phyloP scores from a whole-genome alignment of 176 grass and related monocot species.

The Leersia perrieri region DNA sequence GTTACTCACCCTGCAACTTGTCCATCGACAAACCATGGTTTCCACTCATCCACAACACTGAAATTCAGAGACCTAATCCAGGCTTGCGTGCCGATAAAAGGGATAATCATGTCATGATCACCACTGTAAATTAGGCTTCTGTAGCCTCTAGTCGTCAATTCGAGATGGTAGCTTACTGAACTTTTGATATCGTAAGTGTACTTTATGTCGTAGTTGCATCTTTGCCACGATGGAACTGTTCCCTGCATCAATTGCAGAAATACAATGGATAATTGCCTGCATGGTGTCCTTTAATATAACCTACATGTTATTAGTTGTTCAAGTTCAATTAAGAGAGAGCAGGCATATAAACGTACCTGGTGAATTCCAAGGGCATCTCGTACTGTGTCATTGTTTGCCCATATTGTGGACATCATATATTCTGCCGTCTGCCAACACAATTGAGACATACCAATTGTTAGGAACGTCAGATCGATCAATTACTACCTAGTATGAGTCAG shows the following conservation, averaged over 20 bases:
- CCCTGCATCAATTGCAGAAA: slow-evolving; percentile 35
- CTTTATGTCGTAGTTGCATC: slow-evolving; percentile 42
- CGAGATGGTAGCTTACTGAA: slow-evolving; percentile 47
- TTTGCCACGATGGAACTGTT: slow-evolving; percentile 43
- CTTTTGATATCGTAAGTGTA: slow-evolving; percentile 39
- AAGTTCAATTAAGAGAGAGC: background rate
- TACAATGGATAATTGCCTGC: background rate
- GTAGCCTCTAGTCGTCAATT: slow-evolving; percentile 52
- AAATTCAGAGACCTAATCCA: slow-evolving; percentile 68
- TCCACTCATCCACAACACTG: slow-evolving; percentile 47
- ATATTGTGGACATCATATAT: slow-evolving; percentile 46
- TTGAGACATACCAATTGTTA: background rate
- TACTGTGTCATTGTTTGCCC: slow-evolving; percentile 56
- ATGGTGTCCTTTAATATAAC: background rate
- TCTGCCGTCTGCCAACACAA: slow-evolving; percentile 31
- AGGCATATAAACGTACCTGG: slow-evolving; percentile 30
- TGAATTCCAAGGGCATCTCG: slow-evolving; percentile 60
- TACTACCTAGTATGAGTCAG: background rate
- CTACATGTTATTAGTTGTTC: background rate
- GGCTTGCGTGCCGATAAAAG: slow-evolving; percentile 52
- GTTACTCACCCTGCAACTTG: slow-evolving; percentile 70
- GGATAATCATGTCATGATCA: slow-evolving; percentile 55
- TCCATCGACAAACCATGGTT: slow-evolving; percentile 52
- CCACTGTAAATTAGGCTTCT: slow-evolving; percentile 55
- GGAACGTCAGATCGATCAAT: background rate